Evolutionary conservation across 345 rosid genomes (phyloP), one percentile per base, ranked within the genome.

Genomic region (Populus pruinosa): DNA sequence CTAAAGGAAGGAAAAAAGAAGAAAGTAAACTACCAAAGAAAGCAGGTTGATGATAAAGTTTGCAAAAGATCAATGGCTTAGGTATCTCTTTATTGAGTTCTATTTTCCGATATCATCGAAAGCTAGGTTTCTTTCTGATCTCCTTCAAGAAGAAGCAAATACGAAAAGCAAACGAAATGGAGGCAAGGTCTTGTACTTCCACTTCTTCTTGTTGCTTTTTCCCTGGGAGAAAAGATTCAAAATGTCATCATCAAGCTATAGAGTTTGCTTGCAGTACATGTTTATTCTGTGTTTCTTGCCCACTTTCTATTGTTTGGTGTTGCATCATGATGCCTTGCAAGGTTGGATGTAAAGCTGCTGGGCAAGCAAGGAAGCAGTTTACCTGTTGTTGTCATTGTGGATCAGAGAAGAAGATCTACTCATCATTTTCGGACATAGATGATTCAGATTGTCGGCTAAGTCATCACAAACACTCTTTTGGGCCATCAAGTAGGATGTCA

Each of bases 341-440:
- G 87, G 79, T 89, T 23, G 90, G 88, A 17, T 81, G 83, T 87
- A 80, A 78, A 67, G 88, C 85, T 20, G 83, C 86, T 0, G 69
- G 75, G 69, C 71, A 39, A 16, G 89, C 81, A 5, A 70, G 27
- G 10, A 47, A 47, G 50, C 18, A 6, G 17, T 13, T 47, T 47
- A 14, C 50, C 11, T 39, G 63, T 1, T 74, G 83, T 79, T 76
- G 73, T 61, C 77, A 82, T 59, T 91, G 90, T 56, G 59, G 87
- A 7, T 77, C 85, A 5, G 68, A 67, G 67, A 78, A 82, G 71
- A 81, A 69, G 73, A 80, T 84, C 50, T 85, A 91, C 81, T 93
- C 97, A 4, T 91, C 97, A 1, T 93, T 91, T 80, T 93, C 97
- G 0, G 96, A 91, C 76, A 88, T 88, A 4, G 50, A 47, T 66